Evolutionary conservation across 2,329 filamentous ascomycete species (phyloP).

Genomic region (Alternaria longipes): DNA sequence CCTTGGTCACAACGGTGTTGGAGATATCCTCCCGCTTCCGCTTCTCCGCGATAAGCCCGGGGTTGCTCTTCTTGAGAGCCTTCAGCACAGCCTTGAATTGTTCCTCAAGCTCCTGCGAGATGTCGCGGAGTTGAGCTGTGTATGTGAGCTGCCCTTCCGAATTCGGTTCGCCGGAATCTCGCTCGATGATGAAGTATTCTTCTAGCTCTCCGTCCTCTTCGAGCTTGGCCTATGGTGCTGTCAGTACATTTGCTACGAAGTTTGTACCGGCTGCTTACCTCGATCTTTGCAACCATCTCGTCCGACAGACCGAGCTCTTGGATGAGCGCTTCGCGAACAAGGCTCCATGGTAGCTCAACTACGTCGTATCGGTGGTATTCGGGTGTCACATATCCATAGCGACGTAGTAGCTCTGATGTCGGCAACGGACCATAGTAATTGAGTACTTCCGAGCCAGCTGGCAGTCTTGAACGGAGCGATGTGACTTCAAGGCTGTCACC

Average conservation of each 20-base stretch:
- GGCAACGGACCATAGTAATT: constrained; percentile 39
- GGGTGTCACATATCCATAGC: constrained; percentile 35
- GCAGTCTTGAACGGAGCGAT: background rate
- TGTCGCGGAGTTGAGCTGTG: constrained; percentile 18
- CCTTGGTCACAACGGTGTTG: constrained; percentile 15
- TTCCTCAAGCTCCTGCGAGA: constrained; percentile 29
- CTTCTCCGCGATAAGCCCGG: constrained; percentile 15
- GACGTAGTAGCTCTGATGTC: constrained; percentile 31
- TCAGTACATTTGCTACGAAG: background rate
- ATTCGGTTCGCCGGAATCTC: constrained; percentile 34
- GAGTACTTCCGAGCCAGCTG: constrained; percentile 28
- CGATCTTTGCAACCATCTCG: constrained; percentile 8
- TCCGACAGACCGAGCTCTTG: constrained; percentile 13
- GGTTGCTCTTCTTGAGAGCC: constrained; percentile 21
- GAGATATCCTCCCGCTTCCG: constrained; percentile 23
- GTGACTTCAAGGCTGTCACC: constrained; percentile 22
- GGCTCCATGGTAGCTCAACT: constrained; percentile 26
- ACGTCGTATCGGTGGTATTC: constrained; percentile 34
- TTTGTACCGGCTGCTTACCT: constrained; percentile 11
- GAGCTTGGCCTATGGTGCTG: background rate
- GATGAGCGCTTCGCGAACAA: constrained; percentile 19
- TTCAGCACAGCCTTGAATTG: constrained; percentile 28
- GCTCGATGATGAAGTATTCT: constrained; percentile 33
- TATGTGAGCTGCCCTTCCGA: constrained; percentile 27
- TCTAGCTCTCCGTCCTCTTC: constrained; percentile 23